Base-by-base conservation (phyloP, 306 rosid genomes). In the Fragaria nilgerrensis region DNA sequence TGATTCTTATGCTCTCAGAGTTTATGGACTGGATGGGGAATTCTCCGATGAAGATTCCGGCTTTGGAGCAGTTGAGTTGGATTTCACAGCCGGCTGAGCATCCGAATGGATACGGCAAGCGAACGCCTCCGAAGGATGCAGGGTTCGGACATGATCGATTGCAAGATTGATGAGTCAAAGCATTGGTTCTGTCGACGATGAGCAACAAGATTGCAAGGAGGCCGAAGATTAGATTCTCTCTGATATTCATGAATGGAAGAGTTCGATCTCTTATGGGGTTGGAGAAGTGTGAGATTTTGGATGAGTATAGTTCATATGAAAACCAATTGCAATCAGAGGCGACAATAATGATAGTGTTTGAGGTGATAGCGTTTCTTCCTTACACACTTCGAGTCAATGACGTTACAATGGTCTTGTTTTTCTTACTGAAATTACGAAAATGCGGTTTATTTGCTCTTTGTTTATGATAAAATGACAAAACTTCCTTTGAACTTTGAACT, bases 11-110 rank as follows among this genome's bases (percentile, higher is more conserved):
- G 85, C 67, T 77, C 10, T 91, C 87, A 0, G 74, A 2, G 69
- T n/a, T 52, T 0, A 92, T 58, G 0, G 73, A 45, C 19, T 86
- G 61, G 9, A 92, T 83, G 0, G 90, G 91, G 74, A 90, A 95
- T 8, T 88, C 83, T 0, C 92, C 89, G 78, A 95, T 73, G 78
- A 58, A 29, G 80, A 82, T 45, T 79, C 39, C 32, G 34, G 80
- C 82, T 23, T 72, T 29, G 23, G 67, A 79, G 81, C 97, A 95
- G 75, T 82, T 79, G 43, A 95, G 87, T 32, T 74, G 92, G 85
- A 95, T 88, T 75, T 27, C 19, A 75, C 97, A 95, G 68, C 81
- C 94, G 83, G 84, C 72, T 52, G 97, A 92, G 89, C 91, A 92
- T 9, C 99, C 99, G 23, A 95, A 87, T 0, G 97, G 97, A 81